phyloP scores from a whole-genome alignment of 352 stramenopile genomes.

The Pythium periplocum region DNA sequence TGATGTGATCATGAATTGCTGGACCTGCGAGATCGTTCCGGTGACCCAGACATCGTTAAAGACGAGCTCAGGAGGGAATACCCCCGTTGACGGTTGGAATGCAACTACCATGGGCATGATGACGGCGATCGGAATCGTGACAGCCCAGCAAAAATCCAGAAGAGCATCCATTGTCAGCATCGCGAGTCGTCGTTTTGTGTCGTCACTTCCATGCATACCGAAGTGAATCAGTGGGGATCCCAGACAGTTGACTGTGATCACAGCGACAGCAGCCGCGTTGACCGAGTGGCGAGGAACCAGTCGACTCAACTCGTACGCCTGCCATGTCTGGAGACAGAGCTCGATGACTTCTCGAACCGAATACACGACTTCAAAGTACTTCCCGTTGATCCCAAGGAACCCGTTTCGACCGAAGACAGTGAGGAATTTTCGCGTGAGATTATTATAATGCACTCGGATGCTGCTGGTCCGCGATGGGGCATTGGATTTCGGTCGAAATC shows the following conservation, averaged over 20 bases:
- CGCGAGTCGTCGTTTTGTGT: conserved; percentile 8
- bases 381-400: conserved; percentile 8
- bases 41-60: conserved; percentile 9
- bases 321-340: conserved; percentile 13
- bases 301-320: conserved; percentile 11
- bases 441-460: background rate
- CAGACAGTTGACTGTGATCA: conserved; percentile 12
- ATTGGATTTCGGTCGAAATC: background rate
- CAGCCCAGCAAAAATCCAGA: conserved; percentile 14
- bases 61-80: background rate
- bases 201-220: conserved; percentile 1
- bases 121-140: conserved; percentile 10
- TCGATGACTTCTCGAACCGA: conserved; percentile 11
- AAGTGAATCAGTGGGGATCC: conserved; percentile 7
- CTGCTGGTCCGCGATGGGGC: background rate
- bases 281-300: conserved; percentile 6
- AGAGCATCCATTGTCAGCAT: conserved; percentile 10
- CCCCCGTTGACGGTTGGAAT: conserved; percentile 4
- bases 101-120: conserved; percentile 7
- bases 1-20: conserved; percentile 14
- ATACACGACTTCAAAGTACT: conserved; percentile 9
- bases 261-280: conserved; percentile 7
- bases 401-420: conserved; percentile 8
- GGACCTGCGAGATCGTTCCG: conserved; percentile 5
- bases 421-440: conserved; percentile 7